These are phyloP conservation scores for Ophiostoma tasmaniense DNA, from an alignment of 2,329 filamentous ascomycete species.

Conservation along the genomic window DNA sequence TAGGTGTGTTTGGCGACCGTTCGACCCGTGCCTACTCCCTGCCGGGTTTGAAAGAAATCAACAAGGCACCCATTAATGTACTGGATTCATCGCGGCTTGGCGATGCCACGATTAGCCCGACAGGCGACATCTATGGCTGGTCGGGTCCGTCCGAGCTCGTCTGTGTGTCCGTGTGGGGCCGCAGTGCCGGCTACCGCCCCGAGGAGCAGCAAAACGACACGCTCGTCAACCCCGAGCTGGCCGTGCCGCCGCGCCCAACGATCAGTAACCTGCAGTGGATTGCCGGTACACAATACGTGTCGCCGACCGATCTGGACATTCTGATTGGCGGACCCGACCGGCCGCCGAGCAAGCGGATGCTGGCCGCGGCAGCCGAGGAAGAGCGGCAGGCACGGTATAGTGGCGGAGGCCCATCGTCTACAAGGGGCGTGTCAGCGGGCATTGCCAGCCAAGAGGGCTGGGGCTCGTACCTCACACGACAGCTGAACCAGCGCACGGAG, in stretches of 20 bases:
- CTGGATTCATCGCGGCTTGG: slow-evolving; percentile 66
- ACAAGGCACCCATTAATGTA: slow-evolving; percentile 55
- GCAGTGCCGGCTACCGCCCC: slow-evolving; percentile 49
- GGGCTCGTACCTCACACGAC: slow-evolving; percentile 74
- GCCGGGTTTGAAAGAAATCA: slow-evolving; percentile 81
- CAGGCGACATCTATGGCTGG: slow-evolving; percentile 82
- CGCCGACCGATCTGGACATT: slow-evolving; percentile 77
- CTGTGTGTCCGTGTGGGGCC: slow-evolving; percentile 75
- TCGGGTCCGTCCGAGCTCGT: slow-evolving; percentile 78
- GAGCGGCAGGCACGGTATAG: slow-evolving; percentile 48
- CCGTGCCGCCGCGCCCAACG: slow-evolving; percentile 72
- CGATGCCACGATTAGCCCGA: slow-evolving; percentile 61
- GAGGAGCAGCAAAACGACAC: slow-evolving; percentile 53
- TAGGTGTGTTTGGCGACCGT: slow-evolving; percentile 78
- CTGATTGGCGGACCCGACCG: slow-evolving; percentile 83
- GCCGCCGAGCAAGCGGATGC: slow-evolving; percentile 80
- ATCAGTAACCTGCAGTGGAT: slow-evolving; percentile 98
- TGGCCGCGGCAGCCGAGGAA: slow-evolving; percentile 69
- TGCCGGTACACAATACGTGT: slow-evolving; percentile 84
- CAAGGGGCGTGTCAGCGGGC: slow-evolving; percentile 18
- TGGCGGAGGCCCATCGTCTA: slow-evolving; percentile 22
- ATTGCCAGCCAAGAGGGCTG: slow-evolving; percentile 48
- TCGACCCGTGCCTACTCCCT: slow-evolving; percentile 73
- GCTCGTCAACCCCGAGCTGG: slow-evolving; percentile 67
- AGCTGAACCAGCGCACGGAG: slow-evolving; percentile 85